phyloP scores from a whole-genome alignment of 2,329 filamentous ascomycete genomes.

The Nemania diffusa region DNA sequence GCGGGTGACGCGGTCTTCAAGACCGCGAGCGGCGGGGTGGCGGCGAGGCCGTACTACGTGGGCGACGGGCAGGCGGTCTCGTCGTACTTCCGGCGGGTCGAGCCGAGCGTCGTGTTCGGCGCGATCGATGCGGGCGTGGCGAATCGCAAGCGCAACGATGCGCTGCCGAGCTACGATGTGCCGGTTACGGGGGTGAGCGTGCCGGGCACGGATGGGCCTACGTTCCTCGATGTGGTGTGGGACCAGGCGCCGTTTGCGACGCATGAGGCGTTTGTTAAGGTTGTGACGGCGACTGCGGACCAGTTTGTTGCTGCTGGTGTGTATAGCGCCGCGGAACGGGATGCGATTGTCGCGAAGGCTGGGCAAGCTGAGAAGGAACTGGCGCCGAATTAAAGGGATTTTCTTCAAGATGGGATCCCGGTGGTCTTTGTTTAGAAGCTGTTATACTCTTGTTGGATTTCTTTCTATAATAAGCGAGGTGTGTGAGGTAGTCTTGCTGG shows the following conservation, averaged over 20 bases:
- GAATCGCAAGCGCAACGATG: constrained; percentile 48
- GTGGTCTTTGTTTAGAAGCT: background rate
- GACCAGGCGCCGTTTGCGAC: constrained; percentile 47
- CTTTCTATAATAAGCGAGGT: too few relatives aligned
- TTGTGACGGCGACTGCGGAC: constrained; percentile 38
- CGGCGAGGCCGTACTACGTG: constrained; percentile 48
- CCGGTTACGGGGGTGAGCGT: constrained; percentile 46
- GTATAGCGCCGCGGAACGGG: constrained; percentile 41
- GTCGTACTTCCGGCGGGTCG: constrained; percentile 48
- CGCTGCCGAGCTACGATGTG: constrained; percentile 47
- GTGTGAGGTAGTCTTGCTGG: background rate
- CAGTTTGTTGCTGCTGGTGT: constrained; percentile 43
- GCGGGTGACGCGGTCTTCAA: constrained; percentile 46
- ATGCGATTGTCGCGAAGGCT: constrained; percentile 42
- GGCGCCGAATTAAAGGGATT: constrained; percentile 18
- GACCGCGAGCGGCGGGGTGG: constrained; percentile 32
- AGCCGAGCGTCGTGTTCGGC: constrained; percentile 48
- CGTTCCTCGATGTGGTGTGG: constrained; percentile 49
- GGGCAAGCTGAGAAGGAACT: constrained; percentile 44
- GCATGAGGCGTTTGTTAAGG: constrained; percentile 43
- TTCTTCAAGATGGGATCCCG: background rate
- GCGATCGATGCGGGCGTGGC: constrained; percentile 42
- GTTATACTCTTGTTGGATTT: background rate
- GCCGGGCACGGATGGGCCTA: constrained; percentile 48
- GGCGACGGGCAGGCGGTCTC: constrained; percentile 46